These are phyloP conservation scores for Pythium oligandrum DNA, from an alignment of 352 stramenopile genomes.

Conservation along the genomic window DNA sequence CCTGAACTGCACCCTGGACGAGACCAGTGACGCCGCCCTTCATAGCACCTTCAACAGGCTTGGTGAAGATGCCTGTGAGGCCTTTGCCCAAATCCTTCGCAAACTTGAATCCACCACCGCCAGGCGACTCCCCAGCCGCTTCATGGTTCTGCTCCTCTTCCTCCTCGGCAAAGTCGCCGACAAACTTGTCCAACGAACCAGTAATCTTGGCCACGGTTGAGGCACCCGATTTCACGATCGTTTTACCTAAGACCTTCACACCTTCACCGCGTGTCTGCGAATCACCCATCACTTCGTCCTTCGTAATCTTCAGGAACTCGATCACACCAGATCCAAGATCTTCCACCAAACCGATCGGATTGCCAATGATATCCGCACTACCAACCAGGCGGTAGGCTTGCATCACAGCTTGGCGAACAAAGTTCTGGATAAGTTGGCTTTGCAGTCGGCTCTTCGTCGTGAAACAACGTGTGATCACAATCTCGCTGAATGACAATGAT, in stretches of 20 bases:
- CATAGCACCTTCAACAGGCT: conserved; percentile 80
- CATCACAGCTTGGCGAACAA: conserved; percentile 74
- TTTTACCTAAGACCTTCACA: conserved; percentile 85
- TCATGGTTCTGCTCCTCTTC: conserved; percentile 13
- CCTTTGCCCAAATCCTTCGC: conserved; percentile 81
- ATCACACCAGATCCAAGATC: conserved; percentile 83
- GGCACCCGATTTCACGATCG: conserved; percentile 69
- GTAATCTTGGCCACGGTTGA: conserved; percentile 82
- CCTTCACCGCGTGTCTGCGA: conserved; percentile 79
- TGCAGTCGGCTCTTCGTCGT: conserved; percentile 75
- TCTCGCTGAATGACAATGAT: conserved; percentile 80
- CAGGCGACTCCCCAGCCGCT: not conserved
- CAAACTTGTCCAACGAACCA: conserved; percentile 81
- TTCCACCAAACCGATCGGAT: conserved; percentile 83
- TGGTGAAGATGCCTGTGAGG: conserved; percentile 84
- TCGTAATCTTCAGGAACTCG: conserved; percentile 88
- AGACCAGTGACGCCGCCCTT: conserved; percentile 74
- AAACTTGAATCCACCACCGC: conserved; percentile 65
- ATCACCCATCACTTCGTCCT: conserved; percentile 75
- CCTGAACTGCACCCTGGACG: conserved; percentile 70
- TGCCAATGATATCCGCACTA: conserved; percentile 83
- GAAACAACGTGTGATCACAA: conserved; percentile 81
- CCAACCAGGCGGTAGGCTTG: conserved; percentile 81
- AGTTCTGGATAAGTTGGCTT: conserved; percentile 79
- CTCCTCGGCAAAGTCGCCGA: conserved; percentile 72